Conservation (phyloP, 208 protist species). For the Zelonia costaricensis region DNA sequence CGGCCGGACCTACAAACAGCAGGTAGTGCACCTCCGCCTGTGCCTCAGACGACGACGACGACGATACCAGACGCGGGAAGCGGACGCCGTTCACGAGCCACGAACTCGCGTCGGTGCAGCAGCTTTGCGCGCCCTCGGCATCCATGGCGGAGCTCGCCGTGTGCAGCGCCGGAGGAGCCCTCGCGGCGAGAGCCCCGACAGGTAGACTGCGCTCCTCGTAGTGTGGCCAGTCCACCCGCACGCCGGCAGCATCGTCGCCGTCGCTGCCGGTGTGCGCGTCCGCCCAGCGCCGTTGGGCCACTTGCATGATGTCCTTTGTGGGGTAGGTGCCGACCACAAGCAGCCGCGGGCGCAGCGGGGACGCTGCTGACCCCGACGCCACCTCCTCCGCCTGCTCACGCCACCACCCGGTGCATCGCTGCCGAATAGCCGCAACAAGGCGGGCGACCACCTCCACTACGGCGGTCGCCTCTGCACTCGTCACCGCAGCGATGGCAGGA, state of each 20-base stretch:
- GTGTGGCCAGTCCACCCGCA: conserved; percentile 23
- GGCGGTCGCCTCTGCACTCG: conserved; percentile 10
- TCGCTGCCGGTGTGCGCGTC: no score
- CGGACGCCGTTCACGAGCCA: conserved; percentile 77
- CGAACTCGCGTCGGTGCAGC: background rate
- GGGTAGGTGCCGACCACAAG: conserved; percentile 26
- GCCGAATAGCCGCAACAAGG: conserved; percentile 14
- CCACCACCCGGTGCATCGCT: conserved; percentile 7
- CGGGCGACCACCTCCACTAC: conserved; percentile 29
- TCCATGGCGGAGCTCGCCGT: background rate
- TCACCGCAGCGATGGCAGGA: background rate
- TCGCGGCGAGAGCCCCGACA: background rate
- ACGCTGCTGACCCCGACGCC: background rate
- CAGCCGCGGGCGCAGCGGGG: conserved; percentile 12
- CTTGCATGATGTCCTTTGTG: conserved; percentile 16
- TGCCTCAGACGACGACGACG: background rate
- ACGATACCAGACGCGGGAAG: conserved; percentile 35
- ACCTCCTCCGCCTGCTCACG: background rate
- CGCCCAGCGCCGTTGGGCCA: conserved; percentile 14
- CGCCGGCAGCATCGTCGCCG: background rate
- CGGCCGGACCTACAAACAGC: conserved; percentile 63
- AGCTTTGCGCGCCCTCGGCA: background rate
- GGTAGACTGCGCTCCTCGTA: conserved; percentile 13
- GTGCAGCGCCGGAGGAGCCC: no score
- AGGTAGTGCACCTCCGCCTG: conserved; percentile 51